Base-by-base conservation (phyloP, 179 eudicot genomes). In the Beta lomatogona region DNA sequence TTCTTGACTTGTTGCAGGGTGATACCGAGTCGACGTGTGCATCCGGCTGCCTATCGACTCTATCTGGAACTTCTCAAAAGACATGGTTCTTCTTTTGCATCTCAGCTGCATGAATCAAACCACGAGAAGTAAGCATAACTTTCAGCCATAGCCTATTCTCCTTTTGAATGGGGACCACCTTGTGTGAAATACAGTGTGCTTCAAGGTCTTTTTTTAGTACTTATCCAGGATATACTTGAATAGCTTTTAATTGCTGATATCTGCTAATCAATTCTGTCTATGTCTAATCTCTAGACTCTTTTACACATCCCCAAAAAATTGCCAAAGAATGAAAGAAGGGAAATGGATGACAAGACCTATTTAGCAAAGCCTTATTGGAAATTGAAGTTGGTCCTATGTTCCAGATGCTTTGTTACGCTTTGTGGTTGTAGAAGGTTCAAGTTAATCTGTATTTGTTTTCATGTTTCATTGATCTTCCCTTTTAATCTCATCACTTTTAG, bases 11-110 rank as follows among this genome's bases (percentile, higher is more conserved):
- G 65, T 70, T 60, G 31, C 84, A 88, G 90, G 86, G 85, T 71
- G 55, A 76, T 88, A 76, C 82, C 88, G 70, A 80, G 79, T 77
- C 88, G 90, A 15, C 83, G 22, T 64, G 12, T 55, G 71, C 83
- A 83, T 68, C 90, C 90, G 73, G 81, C 86, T 14, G 88, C 90
- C 25, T 88, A 79, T 73, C 83, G 90, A 86, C 85, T 88, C 25
- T 88, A 88, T 70, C 76, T 88, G 84, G 88, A 88, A 77, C 86
- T 88, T 79, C 88, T 83, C 63, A 86, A 79, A 74, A 81, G 90
- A 79, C 82, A 88, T 25, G 81, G 85, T 7, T 82, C 83, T 71
- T 80, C 77, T 63, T 76, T 77, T 59, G 78, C 77, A 63, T 85
- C 75, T 79, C 80, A 78, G 45, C 58, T 86, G 44, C 86, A 86